Percentiles rank a stretch among this genome's conserved stretches.
phyloP scores from a whole-genome alignment of 306 rosid species.

The Malus domestica region ASM211411v1 NC_041793.1:17987001-17987500 shows the following conservation, averaged over 20 bases:
- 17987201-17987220: background rate
- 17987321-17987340: conserved; percentile 15
- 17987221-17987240: conserved; percentile 4
- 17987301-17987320: conserved; percentile 41
- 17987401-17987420: background rate
- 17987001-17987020: no score
- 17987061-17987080: no score
- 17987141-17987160: background rate
- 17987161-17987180: background rate
- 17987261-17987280: conserved; percentile 41
- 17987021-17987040: no score
- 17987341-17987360: conserved; percentile 48
- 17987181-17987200: background rate
- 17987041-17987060: no score
- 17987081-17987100: no score
- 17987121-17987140: no score
- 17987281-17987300: conserved; percentile 34
- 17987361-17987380: conserved; percentile 12
- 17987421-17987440: conserved; percentile 8
- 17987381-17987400: conserved; percentile 22
- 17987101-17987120: no score
- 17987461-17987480: no score
- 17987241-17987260: conserved; percentile 5
- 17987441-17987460: background rate
- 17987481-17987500: background rate